Base-by-base conservation (phyloP, 1,284 basidiomycete genomes). In the Ceratobasidium sp. region DNA sequence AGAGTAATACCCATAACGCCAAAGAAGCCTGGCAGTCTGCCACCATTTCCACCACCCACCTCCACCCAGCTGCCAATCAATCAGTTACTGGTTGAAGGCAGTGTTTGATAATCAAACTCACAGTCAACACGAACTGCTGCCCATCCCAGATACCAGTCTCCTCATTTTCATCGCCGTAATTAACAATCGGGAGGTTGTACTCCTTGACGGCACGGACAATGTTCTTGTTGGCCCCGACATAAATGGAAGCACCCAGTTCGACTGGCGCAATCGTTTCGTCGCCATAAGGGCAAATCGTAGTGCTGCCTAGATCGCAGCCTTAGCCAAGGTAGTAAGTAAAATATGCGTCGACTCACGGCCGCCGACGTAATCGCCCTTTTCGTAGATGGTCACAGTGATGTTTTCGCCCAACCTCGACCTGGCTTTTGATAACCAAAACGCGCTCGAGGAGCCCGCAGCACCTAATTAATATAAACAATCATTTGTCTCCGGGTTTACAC, bases 101-200 rank as follows among this genome's bases (percentile, higher is more conserved):
- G 6, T 79, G 80, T 25, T 78, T 59, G 79, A 68, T 78, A 76
- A 37, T 78, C 71, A 11, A 64, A 85, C 87, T 78, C 81, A 90
- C 94, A 49, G 88, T 88, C 79, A 95, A 86, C 11, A 94, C 82
- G 75, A 97, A 89, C 54, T 89, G 81, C 77, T 88, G 84, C 0
- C 97, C 97, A 82, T 99, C 94, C 95, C 95, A 97, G 62, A 97
- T 87, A 1, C 90, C 92, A 68, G 89, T 86, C 44, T 86, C 86
- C 7, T 85, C 84, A 51, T 87, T 85, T 22, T 89, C 88, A 32
- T 88, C 86, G 19, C 86, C 85, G 78, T 92, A 91, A 68, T 87
- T 83, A 9, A 83, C 83, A 37, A 90, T 84, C 1, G 88, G 89
- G 15, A 97, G 86, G 79, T 92, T 92, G 84, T 96, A 97, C 77